Evolutionary conservation across 768 basidiomycete genomes (phyloP), one percentile per base, ranked within the genome.

Genomic region (Cyathus striatus): DNA sequence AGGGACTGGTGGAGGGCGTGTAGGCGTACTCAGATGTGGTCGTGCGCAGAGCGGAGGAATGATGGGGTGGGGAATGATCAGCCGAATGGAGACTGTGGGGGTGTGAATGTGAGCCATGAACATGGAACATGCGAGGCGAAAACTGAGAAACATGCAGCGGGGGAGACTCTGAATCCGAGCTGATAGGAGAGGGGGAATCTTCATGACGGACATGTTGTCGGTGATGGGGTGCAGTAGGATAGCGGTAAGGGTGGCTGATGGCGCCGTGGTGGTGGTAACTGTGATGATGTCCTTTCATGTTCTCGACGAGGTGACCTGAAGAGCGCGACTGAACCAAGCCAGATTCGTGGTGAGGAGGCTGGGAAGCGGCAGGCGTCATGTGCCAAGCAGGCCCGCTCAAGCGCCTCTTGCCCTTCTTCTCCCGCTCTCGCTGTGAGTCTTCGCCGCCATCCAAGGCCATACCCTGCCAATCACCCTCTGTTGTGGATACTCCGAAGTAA

Each of bases 1-100:
- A 89, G 1, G 87, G 87, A 46, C 83, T 86, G 1, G 86, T 82
- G 16, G 81, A 83, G 1, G 87, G 87, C 1, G 87, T 88, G 52
- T 74, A 68, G 7, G 65, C 50, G 50, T 68, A 59, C 25, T 69
- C 68, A 40, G 57, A 49, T 44, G 49, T 52, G 20, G 59, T 58
- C 6, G 56, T 59, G 39, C 60, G 47, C 17, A 59, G 49, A 30
- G 59, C 51, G 13, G 62, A 59, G 27, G 60, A 59, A 45, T 61
- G 58, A 36, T 61, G 53, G 12, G 62, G 60, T 16, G 63, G 64
- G 3, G 62, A 64, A 34, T 58, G 56, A 41, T 58, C 59, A 35
- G 49, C 43, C 35, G 58, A 47, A 43, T 46, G 45, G 41, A 36
- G 46, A 25, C 27, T 30, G 9, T 44, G 53, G 21, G 49, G 51